Percentiles rank a stretch among this genome's conserved stretches.
Evolutionary conservation across 2,329 filamentous ascomycete species (phyloP).

Genomic region (Coniella vitis): DNA sequence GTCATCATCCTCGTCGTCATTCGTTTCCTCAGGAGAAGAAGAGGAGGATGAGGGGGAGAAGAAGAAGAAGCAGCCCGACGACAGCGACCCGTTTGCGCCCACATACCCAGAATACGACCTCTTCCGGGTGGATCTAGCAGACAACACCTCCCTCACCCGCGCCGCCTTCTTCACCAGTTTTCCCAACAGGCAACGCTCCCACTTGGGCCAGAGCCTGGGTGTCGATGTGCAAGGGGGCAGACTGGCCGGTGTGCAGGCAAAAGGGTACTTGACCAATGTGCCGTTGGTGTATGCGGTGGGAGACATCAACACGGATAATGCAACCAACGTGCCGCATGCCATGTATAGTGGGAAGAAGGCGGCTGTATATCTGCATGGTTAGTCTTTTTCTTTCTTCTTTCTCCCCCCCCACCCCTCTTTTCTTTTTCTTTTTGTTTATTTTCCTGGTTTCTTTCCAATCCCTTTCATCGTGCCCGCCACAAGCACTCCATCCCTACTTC

Average conservation of each 20-base stretch:
- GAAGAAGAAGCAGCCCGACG: slow-evolving; percentile 27
- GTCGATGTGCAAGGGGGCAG: slow-evolving; percentile 37
- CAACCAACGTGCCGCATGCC: slow-evolving; percentile 55
- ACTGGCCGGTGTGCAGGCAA: slow-evolving; percentile 33
- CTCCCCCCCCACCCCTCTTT: background rate
- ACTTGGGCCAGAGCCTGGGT: slow-evolving; percentile 39
- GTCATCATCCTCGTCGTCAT: too few species aligned
- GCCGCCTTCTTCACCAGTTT: slow-evolving; percentile 47
- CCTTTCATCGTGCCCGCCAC: too few species aligned
- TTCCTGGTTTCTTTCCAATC: background rate
- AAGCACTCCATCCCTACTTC: too few species aligned
- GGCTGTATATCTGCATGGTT: slow-evolving; percentile 51
- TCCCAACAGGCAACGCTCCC: slow-evolving; percentile 39
- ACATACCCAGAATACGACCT: slow-evolving; percentile 44
- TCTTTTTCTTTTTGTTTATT: background rate
- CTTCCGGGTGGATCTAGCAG: slow-evolving; percentile 47
- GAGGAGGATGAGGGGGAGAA: too few species aligned
- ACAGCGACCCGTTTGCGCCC: slow-evolving; percentile 33
- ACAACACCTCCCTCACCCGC: slow-evolving; percentile 37
- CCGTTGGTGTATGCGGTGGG: slow-evolving; percentile 51
- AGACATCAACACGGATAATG: slow-evolving; percentile 53
- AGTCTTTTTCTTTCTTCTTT: slow-evolving; percentile 21
- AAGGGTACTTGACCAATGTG: slow-evolving; percentile 45
- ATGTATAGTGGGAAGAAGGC: slow-evolving; percentile 52
- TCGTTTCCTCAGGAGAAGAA: too few species aligned